phyloP scores from a whole-genome alignment of 768 basidiomycete species.

The Tulasnella sp. region DNA sequence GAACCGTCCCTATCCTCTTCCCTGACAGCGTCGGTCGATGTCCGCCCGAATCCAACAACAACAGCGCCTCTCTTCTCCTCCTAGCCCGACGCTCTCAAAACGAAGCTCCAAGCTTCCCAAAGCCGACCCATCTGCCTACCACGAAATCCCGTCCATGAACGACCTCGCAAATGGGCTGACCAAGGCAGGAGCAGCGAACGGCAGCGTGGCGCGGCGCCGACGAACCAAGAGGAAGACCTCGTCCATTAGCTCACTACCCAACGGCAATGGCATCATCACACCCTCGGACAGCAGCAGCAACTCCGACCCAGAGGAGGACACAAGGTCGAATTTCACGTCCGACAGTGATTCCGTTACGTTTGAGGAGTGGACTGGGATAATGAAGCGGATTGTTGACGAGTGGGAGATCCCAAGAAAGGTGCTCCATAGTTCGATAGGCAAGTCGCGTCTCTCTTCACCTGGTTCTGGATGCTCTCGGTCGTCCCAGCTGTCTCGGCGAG shows the following conservation, averaged over 20 bases:
- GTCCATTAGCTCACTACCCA: background rate
- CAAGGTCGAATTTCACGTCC: background rate
- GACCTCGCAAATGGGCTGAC: too few relatives aligned
- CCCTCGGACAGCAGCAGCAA: too few relatives aligned
- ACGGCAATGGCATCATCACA: conserved; percentile 23
- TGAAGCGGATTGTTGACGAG: conserved; percentile 41
- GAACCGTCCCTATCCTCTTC: too few relatives aligned
- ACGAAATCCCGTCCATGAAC: too few relatives aligned
- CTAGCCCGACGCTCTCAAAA: too few relatives aligned
- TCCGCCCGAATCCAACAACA: too few relatives aligned
- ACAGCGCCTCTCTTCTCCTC: too few relatives aligned
- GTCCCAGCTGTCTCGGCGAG: background rate
- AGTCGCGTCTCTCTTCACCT: conserved; percentile 36
- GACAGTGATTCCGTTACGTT: background rate
- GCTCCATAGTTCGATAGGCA: conserved; percentile 85
- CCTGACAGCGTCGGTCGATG: too few relatives aligned
- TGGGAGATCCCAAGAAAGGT: conserved; percentile 90
- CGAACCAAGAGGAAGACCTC: background rate
- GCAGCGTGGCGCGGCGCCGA: background rate
- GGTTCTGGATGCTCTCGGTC: background rate
- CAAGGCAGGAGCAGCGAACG: too few relatives aligned
- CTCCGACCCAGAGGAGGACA: background rate
- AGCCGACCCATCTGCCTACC: too few relatives aligned
- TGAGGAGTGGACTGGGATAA: conserved; percentile 17
- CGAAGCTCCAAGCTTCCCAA: too few relatives aligned